Conservation (phyloP, 202 grass and related monocot genomes). For the Carex arenaria region DNA sequence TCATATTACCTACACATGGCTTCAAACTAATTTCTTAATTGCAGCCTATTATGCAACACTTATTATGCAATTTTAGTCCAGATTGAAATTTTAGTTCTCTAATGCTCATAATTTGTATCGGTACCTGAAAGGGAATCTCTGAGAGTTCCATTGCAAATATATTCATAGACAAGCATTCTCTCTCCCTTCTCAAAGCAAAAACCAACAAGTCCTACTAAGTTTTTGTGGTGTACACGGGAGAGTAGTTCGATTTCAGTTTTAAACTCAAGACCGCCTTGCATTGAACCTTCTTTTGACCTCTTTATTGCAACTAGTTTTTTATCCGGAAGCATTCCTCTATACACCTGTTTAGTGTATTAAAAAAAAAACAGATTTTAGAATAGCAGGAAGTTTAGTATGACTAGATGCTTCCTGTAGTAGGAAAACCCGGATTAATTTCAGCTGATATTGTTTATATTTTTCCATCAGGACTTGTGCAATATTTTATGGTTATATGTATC, state of each 20-base stretch:
- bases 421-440: not conserved
- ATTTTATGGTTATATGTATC: not conserved
- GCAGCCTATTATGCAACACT: not conserved
- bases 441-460: not conserved
- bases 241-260: conserved; percentile 90
- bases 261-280: conserved; percentile 86
- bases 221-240: conserved; percentile 91
- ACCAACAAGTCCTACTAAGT: conserved; percentile 69
- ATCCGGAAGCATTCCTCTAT: conserved; percentile 65
- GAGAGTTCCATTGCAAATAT: conserved; percentile 71
- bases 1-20: not conserved
- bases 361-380: conserved; percentile 7
- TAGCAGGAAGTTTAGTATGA: not conserved
- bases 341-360: conserved; percentile 42
- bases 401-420: not conserved
- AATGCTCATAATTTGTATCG: not conserved
- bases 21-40: not conserved
- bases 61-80: not conserved
- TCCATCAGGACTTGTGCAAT: not conserved
- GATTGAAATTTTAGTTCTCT: not conserved
- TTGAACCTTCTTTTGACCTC: conserved; percentile 73
- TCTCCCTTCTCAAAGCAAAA: conserved; percentile 93
- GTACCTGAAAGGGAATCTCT: conserved; percentile 63
- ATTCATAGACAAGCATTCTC: conserved; percentile 85
- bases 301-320: conserved; percentile 77